Conservation (phyloP, 2,329 filamentous ascomycete genomes). For the Metarhizium humberi region DNA sequence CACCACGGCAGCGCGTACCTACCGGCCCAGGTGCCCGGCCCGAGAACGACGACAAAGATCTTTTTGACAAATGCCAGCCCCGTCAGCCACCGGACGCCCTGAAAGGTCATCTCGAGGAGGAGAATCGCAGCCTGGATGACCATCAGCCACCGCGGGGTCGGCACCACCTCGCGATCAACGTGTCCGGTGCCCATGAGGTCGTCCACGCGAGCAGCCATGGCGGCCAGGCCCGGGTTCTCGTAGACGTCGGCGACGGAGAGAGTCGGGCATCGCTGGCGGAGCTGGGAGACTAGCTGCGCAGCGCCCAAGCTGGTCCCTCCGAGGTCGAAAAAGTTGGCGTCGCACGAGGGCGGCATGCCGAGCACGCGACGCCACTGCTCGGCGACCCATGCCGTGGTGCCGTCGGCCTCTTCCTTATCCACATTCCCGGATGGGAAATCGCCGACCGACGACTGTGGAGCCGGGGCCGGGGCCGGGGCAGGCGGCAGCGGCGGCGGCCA, state of each 20-base stretch:
- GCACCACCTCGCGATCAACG: constrained; percentile 8
- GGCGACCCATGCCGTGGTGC: constrained; percentile 11
- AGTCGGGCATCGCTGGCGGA: constrained; percentile 10
- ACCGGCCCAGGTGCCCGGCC: constrained; percentile 6
- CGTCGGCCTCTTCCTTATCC: neutral
- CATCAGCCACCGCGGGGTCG: constrained; percentile 11
- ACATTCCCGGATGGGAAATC: neutral
- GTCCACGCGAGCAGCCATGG: constrained; percentile 10
- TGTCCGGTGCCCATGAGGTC: constrained; percentile 8
- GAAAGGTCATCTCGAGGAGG: constrained; percentile 6
- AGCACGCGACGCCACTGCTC: constrained; percentile 12
- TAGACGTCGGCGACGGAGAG: constrained; percentile 14
- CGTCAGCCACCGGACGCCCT: constrained; percentile 7
- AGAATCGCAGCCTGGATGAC: constrained; percentile 10
- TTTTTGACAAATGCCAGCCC: constrained; percentile 6
- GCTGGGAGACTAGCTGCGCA: constrained; percentile 13
- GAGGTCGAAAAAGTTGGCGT: constrained; percentile 12
- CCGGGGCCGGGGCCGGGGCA: neutral
- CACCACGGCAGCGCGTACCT: constrained; percentile 8
- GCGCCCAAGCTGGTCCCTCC: constrained; percentile 14
- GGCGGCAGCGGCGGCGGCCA: constrained; percentile 7
- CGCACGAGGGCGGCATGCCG: constrained; percentile 6
- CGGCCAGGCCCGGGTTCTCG: constrained; percentile 9
- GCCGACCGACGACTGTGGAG: neutral
- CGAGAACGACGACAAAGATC: constrained; percentile 7